Evolutionary conservation across 257 asterid genomes (phyloP), one percentile per base, ranked within the genome.

Genomic region (Verbascum thapsus): DNA sequence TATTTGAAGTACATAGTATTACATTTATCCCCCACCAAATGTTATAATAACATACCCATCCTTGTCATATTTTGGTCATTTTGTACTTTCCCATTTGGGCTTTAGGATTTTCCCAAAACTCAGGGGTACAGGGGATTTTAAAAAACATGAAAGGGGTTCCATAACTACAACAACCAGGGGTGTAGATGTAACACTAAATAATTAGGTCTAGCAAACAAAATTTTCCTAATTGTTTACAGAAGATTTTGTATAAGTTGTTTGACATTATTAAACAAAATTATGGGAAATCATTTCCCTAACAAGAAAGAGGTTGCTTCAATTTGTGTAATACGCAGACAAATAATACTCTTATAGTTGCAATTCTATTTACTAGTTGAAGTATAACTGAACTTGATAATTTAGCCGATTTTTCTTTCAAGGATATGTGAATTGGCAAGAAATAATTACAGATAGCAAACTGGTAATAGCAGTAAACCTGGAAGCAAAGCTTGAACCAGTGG

Each of bases 401-500:
- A 30, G 63, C 12, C 19, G 51, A 53, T 19, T 53, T 48, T 23
- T 9, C 39, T 49, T 38, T 23, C 47, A 66, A 34, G 59, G 35
- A 32, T 48, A 22, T 17, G 41, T 42, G 26, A 42, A 18, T 13
- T 38, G 54, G 32, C 50, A 56, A 53, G 63, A 18, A 53, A 59
- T 54, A 38, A 71, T 39, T 56, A 34, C 38, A 53, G 54, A 71
- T 38, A 53, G 70, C 12, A 66, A 37, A 72, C 22, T 66, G 67
- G 75, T 22, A 69, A 54, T 48, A 51, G 75, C 30, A 54, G 49
- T 55, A 42, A 58, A 94, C 99, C 99, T 83, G 97, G 97, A 73
- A 90, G 95, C 78, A 94, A 78, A 45, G 99, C 97, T 75, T 89
- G 97, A 62, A 90, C 73, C 48, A 94, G 76, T 35, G 99, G 99